Conservation (phyloP, 306 rosid genomes). For the Calophaca sinica region DNA sequence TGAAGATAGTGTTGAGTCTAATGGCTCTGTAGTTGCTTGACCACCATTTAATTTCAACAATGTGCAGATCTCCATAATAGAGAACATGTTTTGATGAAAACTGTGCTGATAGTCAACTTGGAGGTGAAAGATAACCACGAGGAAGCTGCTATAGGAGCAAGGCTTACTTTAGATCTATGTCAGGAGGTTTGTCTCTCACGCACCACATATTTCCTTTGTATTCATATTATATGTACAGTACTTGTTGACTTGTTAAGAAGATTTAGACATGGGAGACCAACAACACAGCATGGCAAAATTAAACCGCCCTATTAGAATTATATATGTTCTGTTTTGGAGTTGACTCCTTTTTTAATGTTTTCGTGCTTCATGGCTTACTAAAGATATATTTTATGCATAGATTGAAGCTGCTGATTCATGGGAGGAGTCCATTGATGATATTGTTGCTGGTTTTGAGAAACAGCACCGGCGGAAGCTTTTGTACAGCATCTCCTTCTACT, state of each 20-base stretch:
- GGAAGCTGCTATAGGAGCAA: constrained; percentile 91
- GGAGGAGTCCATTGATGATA: constrained; percentile 91
- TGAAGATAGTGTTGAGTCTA: constrained; percentile 18
- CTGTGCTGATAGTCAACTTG: constrained; percentile 81
- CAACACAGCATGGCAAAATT: neutral
- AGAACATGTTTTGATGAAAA: constrained; percentile 72
- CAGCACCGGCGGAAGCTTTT: constrained; percentile 77
- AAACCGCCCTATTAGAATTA: neutral
- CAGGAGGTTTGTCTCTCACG: constrained; percentile 64
- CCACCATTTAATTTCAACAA: constrained; percentile 29
- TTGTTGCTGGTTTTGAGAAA: constrained; percentile 73
- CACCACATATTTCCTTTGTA: neutral
- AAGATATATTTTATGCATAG: constrained; percentile 47
- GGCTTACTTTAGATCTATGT: constrained; percentile 82
- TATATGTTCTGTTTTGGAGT: constrained; percentile 20
- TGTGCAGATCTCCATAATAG: constrained; percentile 82
- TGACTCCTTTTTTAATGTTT: constrained; percentile 2
- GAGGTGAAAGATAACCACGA: constrained; percentile 99
- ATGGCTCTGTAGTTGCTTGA: constrained; percentile 36
- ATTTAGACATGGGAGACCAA: neutral
- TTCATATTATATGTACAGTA: constrained; percentile 1
- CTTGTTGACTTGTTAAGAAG: constrained; percentile 3
- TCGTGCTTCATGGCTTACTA: constrained; percentile 8
- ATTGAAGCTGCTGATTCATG: constrained; percentile 81
- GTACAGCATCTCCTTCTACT: constrained; percentile 85